Evolutionary conservation across 208 protist species (phyloP).

Genomic region (Trypanosoma platydactyli): DNA sequence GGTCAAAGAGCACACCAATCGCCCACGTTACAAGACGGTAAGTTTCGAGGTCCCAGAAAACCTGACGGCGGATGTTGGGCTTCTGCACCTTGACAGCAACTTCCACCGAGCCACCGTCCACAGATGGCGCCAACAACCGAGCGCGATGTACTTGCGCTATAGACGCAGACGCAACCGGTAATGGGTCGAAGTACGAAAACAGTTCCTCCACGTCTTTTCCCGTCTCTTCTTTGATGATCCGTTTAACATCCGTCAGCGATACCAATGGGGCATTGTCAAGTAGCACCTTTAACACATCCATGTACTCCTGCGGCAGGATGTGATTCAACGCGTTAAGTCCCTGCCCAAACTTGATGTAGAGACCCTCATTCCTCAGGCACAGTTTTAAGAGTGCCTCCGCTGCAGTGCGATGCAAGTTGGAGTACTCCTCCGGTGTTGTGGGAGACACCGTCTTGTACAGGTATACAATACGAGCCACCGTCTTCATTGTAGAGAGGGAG

Average conservation of each 20-base stretch:
- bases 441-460: conserved; percentile 73
- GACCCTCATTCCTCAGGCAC: conserved; percentile 79
- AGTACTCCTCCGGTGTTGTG: conserved; percentile 54
- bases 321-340: conserved; percentile 86
- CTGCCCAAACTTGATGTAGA: conserved; percentile 91
- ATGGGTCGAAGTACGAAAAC: conserved; percentile 87
- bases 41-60: conserved; percentile 83
- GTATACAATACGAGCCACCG: conserved; percentile 39
- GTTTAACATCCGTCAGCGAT: conserved; percentile 43
- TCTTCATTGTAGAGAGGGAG: conserved; percentile 49
- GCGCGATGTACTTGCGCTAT: conserved; percentile 94
- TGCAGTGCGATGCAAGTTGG: conserved; percentile 42
- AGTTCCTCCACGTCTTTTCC: conserved; percentile 57
- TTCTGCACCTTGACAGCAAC: conserved; percentile 96
- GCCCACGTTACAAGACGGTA: conserved; percentile 65
- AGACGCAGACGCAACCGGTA: conserved; percentile 93
- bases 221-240: conserved; percentile 65
- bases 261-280: conserved; percentile 68
- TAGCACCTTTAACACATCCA: conserved; percentile 64
- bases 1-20: conserved; percentile 66
- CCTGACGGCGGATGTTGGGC: conserved; percentile 70
- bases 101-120: conserved; percentile 21
- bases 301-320: conserved; percentile 85
- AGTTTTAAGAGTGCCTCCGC: conserved; percentile 54
- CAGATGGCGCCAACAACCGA: conserved; percentile 35